These are phyloP conservation scores for Yamadazyma epiphylla DNA, from an alignment of 1,139 yeast species.

Conservation along the genomic window DNA sequence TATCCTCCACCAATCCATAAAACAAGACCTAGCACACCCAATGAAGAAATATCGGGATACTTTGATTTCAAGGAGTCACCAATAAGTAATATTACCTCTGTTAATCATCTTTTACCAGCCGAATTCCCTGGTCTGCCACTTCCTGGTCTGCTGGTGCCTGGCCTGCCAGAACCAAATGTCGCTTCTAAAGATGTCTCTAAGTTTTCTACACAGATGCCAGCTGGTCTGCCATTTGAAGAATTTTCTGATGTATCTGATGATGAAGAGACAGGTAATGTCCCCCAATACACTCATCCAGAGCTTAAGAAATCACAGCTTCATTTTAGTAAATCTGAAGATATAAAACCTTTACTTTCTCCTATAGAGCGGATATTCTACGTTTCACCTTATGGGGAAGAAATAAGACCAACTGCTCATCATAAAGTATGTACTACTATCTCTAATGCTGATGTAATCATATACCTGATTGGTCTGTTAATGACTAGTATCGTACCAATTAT, in stretches of 20 bases:
- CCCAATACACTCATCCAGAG: constrained; percentile 80
- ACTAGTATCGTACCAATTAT: constrained; percentile 81
- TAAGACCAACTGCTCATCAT: constrained; percentile 70
- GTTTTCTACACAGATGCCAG: neutral
- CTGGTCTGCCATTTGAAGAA: constrained; percentile 9
- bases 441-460: constrained; percentile 55
- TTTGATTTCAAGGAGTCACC: constrained; percentile 5
- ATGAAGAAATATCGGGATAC: constrained; percentile 8
- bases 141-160: too few relatives aligned
- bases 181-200: constrained; percentile 1
- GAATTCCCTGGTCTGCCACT: too few relatives aligned
- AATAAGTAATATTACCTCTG: constrained; percentile 9
- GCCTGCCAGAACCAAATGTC: neutral
- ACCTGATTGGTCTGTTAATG: constrained; percentile 84
- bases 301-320: constrained; percentile 69
- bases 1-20: constrained; percentile 33
- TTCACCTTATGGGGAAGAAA: constrained; percentile 86
- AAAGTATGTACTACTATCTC: constrained; percentile 55
- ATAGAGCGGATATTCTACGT: constrained; percentile 73
- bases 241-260: constrained; percentile 26
- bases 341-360: constrained; percentile 68
- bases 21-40: constrained; percentile 38
- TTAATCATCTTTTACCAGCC: constrained; percentile 8
- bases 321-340: constrained; percentile 53
- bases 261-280: constrained; percentile 55